A percentile compares a stretch with the other conserved stretches of the same genome.
Conservation (phyloP, 2,329 filamentous ascomycete genomes). For the Coniella vitis region DNA sequence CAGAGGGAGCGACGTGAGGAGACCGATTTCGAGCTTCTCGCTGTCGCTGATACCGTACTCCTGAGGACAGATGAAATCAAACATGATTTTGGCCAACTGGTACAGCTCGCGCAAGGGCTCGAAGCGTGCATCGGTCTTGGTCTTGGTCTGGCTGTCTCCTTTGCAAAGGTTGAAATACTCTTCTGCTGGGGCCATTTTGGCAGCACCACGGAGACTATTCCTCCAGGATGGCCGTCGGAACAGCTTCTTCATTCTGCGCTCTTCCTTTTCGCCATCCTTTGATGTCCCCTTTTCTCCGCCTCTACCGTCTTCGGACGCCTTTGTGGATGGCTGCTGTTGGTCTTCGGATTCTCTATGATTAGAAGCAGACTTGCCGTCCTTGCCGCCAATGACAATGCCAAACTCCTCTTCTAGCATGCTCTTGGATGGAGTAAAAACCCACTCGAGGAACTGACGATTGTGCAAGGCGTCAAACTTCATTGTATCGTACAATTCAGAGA, state of each 20-base stretch:
- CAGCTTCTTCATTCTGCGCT: slow-evolving; percentile 39
- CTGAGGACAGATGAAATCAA: slow-evolving; percentile 97
- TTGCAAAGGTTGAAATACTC: slow-evolving; percentile 89
- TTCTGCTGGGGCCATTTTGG: slow-evolving; percentile 52
- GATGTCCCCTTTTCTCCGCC: slow-evolving; percentile 30
- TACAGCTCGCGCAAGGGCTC: slow-evolving; percentile 90
- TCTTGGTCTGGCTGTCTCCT: slow-evolving; percentile 65
- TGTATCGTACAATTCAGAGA: slow-evolving; percentile 96
- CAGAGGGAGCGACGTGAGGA: slow-evolving; percentile 86
- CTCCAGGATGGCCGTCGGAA: slow-evolving; percentile 57
- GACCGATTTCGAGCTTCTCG: slow-evolving; percentile 97
- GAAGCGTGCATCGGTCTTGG: slow-evolving; percentile 76
- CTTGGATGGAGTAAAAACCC: slow-evolving; percentile 87
- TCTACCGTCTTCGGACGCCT: slow-evolving; percentile 30
- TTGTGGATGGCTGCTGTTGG: slow-evolving; percentile 15
- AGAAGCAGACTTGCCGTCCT: slow-evolving; percentile 26
- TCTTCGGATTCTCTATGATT: slow-evolving; percentile 35
- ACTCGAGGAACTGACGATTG: slow-evolving; percentile 92
- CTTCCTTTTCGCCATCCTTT: slow-evolving; percentile 34
- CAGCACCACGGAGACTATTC: slow-evolving; percentile 41
- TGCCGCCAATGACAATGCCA: slow-evolving; percentile 22
- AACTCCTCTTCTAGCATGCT: slow-evolving; percentile 69
- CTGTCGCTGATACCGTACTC: slow-evolving; percentile 94
- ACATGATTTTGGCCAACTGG: slow-evolving; percentile 86
- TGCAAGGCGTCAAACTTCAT: slow-evolving; percentile 99